Base-by-base conservation (phyloP, 257 asterid genomes). In the Penstemon newberryi region DNA sequence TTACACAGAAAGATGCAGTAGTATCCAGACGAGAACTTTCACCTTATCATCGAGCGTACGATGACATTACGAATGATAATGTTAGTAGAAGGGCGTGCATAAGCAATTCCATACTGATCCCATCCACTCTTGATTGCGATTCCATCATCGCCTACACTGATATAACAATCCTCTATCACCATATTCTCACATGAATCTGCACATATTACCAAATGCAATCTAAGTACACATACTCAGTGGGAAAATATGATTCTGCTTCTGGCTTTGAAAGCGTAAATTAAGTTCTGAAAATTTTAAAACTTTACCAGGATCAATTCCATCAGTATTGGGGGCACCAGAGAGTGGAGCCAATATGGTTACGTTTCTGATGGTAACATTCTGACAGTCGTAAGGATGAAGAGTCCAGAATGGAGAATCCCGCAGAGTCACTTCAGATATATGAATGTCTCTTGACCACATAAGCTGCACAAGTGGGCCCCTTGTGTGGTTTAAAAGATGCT, bases 61-160 rank as follows among this genome's bases (percentile, higher is more conserved):
- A 77, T 68, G 57, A 91, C 83, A 72, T 87, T 89, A 56, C 95
- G 95, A 62, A 91, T 87, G 56, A 81, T 66, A 85, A 91, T 91
- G 78, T 91, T 84, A 65, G 85, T 73, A n/a, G 95, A 91, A 66
- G 98, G 96, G 8, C 84, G 85, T 7, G 76, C 89, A 71, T 91
- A 91, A 78, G 96, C 95, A 78, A 91, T 89, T 81, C 98, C 98
- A 84, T 91, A 91, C 80, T 91, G 96, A 86, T 91, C 98, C 96
- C 98, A 91, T 69, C 98, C 98, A 62, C 98, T 91, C 82, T 91
- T 91, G 73, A 91, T 91, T 59, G 98, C 98, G 72, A 91, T 84
- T 63, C 90, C 98, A 70, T 89, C 96, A 56, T 85, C 97, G 7
- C 98, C 98, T 8, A 89, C 96, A 56, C 98, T 91, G 46, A 89